These are phyloP conservation scores for Leccinum disarticulatum DNA, from an alignment of 768 basidiomycete genomes.

Conservation along the genomic window DNA sequence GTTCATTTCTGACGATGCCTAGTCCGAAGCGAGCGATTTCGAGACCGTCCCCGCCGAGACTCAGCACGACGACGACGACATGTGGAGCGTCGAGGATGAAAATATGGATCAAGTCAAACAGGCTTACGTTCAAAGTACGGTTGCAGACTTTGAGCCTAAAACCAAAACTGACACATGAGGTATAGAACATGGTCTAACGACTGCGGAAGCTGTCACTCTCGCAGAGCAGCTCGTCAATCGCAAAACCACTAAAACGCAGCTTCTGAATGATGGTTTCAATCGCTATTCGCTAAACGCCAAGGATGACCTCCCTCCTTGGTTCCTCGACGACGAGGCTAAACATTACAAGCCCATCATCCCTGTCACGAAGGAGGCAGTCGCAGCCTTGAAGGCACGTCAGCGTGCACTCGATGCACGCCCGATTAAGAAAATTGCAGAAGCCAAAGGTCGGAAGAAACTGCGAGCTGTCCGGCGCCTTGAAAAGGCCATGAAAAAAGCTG, in stretches of 20 bases:
- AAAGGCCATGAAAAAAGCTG: conserved; percentile 94
- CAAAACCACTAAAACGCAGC: conserved; percentile 79
- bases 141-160: background rate
- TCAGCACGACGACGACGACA: conserved; percentile 50
- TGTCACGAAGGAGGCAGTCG: conserved; percentile 94
- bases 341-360: conserved; percentile 94
- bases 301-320: conserved; percentile 93
- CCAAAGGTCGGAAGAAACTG: conserved; percentile 95
- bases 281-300: conserved; percentile 89
- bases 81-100: conserved; percentile 83
- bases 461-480: conserved; percentile 83
- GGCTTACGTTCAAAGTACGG: conserved; percentile 65
- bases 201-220: conserved; percentile 87
- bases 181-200: conserved; percentile 77
- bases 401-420: conserved; percentile 94
- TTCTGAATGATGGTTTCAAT: conserved; percentile 95
- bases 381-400: conserved; percentile 81
- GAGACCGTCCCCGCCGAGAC: conserved; percentile 69
- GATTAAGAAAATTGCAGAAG: conserved; percentile 98
- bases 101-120: conserved; percentile 69
- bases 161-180: conserved; percentile 3
- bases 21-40: conserved; percentile 49
- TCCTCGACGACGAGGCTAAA: conserved; percentile 93
- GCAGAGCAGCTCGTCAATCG: conserved; percentile 92
- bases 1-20: conserved; percentile 13